phyloP scores from a whole-genome alignment of 345 rosid genomes.

The Atalantia buxifolia region DNA sequence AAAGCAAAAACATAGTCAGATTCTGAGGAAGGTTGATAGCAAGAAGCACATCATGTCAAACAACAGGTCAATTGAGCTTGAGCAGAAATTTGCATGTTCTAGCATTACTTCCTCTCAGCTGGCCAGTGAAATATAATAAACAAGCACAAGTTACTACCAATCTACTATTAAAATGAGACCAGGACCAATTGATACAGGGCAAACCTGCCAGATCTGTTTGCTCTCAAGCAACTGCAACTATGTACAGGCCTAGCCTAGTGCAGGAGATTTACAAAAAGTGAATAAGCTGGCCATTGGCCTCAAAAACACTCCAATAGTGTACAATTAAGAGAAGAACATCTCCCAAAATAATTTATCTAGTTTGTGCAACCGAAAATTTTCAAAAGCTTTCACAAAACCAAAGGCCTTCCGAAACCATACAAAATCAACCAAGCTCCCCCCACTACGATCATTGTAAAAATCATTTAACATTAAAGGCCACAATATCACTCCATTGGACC shows the following conservation, averaged over 20 bases:
- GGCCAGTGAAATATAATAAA: background rate
- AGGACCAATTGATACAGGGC: background rate
- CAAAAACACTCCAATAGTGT: background rate
- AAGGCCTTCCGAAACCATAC: background rate
- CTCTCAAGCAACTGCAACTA: background rate
- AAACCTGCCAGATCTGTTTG: background rate
- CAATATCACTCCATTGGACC: background rate
- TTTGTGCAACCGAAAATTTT: background rate
- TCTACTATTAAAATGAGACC: background rate
- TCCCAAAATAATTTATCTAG: background rate
- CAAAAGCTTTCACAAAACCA: background rate
- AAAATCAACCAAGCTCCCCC: background rate
- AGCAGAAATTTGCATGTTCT: slow-evolving; percentile 7
- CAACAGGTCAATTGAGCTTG: background rate
- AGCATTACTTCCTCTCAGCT: background rate
- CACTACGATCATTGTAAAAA: background rate
- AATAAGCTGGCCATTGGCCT: background rate
- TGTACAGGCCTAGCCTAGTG: background rate
- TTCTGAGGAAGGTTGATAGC: slow-evolving; percentile 4
- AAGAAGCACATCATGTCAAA: background rate
- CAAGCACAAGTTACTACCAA: background rate
- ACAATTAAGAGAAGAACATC: background rate
- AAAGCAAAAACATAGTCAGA: slow-evolving; percentile 12
- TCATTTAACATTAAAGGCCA: background rate
- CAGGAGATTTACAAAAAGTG: background rate